Evolutionary conservation across 2,329 filamentous ascomycete genomes (phyloP), one percentile per base, ranked within the genome.

Genomic region (Pseudopithomyces chartarum): DNA sequence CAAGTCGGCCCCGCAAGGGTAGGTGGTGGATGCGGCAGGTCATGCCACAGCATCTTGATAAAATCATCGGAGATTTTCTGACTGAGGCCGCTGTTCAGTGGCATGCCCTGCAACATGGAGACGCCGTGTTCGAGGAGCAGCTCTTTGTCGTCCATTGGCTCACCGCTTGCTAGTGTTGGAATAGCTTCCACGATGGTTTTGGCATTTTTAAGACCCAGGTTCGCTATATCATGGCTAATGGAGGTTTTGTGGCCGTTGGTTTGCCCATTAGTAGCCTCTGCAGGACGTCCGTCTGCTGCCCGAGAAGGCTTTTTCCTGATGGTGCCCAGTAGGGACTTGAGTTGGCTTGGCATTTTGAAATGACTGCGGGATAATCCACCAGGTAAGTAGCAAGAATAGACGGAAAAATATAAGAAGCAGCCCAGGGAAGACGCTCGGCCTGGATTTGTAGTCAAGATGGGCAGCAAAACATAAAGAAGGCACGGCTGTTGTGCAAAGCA

Each of bases 141-240:
- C 6, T 71, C 68, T 49, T 74, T 74, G 78, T 94, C 91, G 65
- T 94, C 87, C 5, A 85, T 75, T 11, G 88, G 79, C 46, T 85
- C 82, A 1, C 89, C 87, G 63, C 85, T 87, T 32, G 87, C 73
- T 74, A 90, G 87, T 58, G 78, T 81, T 53, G 84, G 82, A 55
- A 91, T 78, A 43, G 89, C 70, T 62, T 91, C 89, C 80, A 74
- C 66, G 36, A 75, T 57, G 55, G 68, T 74, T 59, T 59, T 66
- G 38, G 68, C 68, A 48, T 70, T 83, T 79, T 69, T 79, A 69
- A 80, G 56, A 61, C 82, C 73, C 19, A 91, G 73, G 5, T 82
- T 75, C 60, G 80, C 85, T 47, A 91, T 62, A 64, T 91, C 88
- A 19, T 83, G 76, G 54, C 57, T 39, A 20, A 74, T 57, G 32